A percentile compares a stretch with the other conserved stretches of the same genome.
phyloP scores from a whole-genome alignment of 1,284 basidiomycete genomes.

The Irpex sp. region DNA sequence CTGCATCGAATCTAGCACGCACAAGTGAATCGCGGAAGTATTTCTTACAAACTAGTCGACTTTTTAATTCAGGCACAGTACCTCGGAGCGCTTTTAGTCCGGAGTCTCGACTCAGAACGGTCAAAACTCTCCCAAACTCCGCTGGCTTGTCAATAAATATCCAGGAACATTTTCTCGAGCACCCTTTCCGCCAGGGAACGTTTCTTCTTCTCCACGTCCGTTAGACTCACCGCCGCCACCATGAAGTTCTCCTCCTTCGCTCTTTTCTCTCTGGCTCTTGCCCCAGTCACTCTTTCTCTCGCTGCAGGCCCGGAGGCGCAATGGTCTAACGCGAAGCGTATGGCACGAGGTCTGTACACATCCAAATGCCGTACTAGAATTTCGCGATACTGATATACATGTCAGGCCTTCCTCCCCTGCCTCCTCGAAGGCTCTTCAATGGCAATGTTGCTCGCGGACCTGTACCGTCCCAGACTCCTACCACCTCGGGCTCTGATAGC shows the following conservation, averaged over 20 bases:
- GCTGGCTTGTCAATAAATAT: not conserved
- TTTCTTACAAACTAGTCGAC: not conserved
- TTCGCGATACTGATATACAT: not conserved
- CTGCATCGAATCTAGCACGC: not conserved
- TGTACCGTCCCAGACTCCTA: not conserved
- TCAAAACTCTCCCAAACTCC: not conserved
- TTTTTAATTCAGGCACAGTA: not conserved
- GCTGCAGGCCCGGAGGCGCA: not conserved
- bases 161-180: not conserved
- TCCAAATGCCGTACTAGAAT: not conserved
- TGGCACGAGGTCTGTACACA: not conserved
- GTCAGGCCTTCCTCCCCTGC: not conserved
- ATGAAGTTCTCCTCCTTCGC: conserved; percentile 2
- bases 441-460: not conserved
- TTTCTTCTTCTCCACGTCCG: not conserved
- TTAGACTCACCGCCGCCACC: not conserved
- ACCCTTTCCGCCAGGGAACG: not conserved
- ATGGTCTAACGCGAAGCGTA: conserved; percentile 1
- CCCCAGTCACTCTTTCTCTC: conserved; percentile 1
- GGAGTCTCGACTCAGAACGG: not conserved
- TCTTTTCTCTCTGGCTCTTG: not conserved
- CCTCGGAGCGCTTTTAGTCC: not conserved
- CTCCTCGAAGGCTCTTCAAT: not conserved
- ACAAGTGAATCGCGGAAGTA: not conserved
- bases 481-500: too few relatives aligned